These are phyloP conservation scores for Gossypium herbaceum DNA, from an alignment of 345 rosid species.

Conservation along the genomic window DNA sequence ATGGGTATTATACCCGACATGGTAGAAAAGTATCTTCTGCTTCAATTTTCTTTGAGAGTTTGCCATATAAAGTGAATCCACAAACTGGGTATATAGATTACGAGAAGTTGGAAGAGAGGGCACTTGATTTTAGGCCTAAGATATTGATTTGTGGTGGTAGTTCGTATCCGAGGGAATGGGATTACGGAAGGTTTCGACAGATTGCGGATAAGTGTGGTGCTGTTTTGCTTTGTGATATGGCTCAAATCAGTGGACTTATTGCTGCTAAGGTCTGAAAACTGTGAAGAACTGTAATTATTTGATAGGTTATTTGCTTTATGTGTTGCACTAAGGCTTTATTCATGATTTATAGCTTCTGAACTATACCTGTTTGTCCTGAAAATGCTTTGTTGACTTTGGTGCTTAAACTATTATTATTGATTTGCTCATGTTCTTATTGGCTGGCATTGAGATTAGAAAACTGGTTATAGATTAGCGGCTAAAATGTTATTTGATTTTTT, in stretches of 20 bases:
- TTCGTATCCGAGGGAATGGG: slow-evolving; percentile 80
- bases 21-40: slow-evolving; percentile 76
- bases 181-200: slow-evolving; percentile 67
- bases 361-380: too few relatives aligned
- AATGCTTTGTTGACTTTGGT: too few relatives aligned
- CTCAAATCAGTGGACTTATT: slow-evolving; percentile 79
- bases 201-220: slow-evolving; percentile 75
- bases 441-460: too few relatives aligned
- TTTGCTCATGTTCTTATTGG: too few relatives aligned
- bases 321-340: too few relatives aligned
- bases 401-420: too few relatives aligned
- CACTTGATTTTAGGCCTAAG: slow-evolving; percentile 76
- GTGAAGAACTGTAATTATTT: too few relatives aligned
- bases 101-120: slow-evolving; percentile 79
- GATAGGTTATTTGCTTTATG: too few relatives aligned
- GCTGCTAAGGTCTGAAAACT: slow-evolving; percentile 65
- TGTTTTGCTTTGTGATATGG: slow-evolving; percentile 71
- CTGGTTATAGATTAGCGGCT: too few relatives aligned
- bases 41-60: slow-evolving; percentile 78
- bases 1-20: slow-evolving; percentile 63
- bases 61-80: slow-evolving; percentile 71
- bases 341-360: too few relatives aligned
- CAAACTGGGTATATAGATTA: slow-evolving; percentile 68
- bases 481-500: too few relatives aligned
- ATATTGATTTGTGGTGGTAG: slow-evolving; percentile 89